Base-by-base conservation (phyloP, 192 early-diverging fungal species). In the Entomortierella beljakovae region DNA sequence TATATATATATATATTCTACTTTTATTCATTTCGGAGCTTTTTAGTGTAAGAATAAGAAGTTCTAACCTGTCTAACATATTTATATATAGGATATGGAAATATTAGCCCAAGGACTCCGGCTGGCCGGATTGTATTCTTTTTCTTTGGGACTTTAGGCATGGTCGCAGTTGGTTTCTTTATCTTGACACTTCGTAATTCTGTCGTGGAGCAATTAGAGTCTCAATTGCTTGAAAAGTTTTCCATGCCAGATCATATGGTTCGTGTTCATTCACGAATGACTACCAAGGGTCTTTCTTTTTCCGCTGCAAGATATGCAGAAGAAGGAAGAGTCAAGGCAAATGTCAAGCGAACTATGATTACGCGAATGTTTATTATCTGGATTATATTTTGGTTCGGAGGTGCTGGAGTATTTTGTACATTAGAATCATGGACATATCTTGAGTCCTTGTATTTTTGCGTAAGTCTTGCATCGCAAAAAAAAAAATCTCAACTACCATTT, bases 371-470 rank as follows among this genome's bases (percentile, higher is more conserved):
- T 15, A n/a, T 9, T 1, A 58, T 79, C 18, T 79, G 75, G 75
- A 37, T 79, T 26, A 37, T 70, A 0, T 37, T 69, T n/a, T 79
- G 75, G 75, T 79, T 79, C 26, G 75, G 75, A 18, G 75, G 75
- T n/a, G 75, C 75, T 1, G 67, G 56, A 2, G 75, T 79, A 13
- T 79, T 79, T 54, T 79, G 75, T 55, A 57, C 61, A 5, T 65
- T 79, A 49, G 75, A 79, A 31, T 26, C 28, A 18, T 79, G 75
- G 75, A 28, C 75, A 6, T 79, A 59, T 50, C 61, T 79, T 8
- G 62, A 79, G 51, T 61, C 75, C 1, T 40, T 79, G 0, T 79
- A 79, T 50, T 79, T 79, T 51, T 79, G 75, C 49, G 75, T 79
- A 65, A 46, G 68, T 60, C 37, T 31, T 49, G 60, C n/a, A n/a